Conservation (phyloP, 805 yeast species). For the Ogataea ramenticola region DNA sequence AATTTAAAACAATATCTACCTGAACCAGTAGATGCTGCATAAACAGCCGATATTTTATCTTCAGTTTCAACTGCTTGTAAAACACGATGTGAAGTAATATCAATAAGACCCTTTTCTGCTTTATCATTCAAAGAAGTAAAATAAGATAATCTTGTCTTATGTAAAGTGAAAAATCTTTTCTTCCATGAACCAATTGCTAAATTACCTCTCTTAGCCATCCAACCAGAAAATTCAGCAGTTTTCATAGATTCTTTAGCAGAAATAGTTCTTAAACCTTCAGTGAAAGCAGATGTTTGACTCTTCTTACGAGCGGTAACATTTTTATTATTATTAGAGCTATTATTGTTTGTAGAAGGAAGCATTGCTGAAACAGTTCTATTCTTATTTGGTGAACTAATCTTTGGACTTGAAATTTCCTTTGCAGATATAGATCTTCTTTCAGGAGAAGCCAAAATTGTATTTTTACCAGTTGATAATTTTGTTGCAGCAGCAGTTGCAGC, state of each 20-base stretch:
- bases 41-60: conserved; percentile 71
- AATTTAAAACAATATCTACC: conserved; percentile 92
- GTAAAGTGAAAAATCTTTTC: conserved; percentile 75
- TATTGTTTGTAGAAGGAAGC: conserved; percentile 18
- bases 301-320: conserved; percentile 41
- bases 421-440: conserved; percentile 48
- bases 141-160: conserved; percentile 89
- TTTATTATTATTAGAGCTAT: conserved; percentile 37
- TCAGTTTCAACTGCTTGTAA: conserved; percentile 71
- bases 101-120: conserved; percentile 87
- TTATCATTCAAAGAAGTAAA: conserved; percentile 72
- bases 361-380: conserved; percentile 37
- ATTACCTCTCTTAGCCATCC: conserved; percentile 93
- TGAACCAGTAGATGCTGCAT: conserved; percentile 89
- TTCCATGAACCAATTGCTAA: conserved; percentile 88
- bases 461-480: neutral
- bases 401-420: conserved; percentile 28
- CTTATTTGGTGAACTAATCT: conserved; percentile 12
- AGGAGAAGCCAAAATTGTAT: conserved; percentile 12
- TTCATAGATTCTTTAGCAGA: conserved; percentile 74
- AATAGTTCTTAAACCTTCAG: conserved; percentile 77
- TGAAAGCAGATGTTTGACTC: conserved; percentile 69
- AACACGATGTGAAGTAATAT: conserved; percentile 91
- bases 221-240: conserved; percentile 75
- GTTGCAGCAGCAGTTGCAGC: conserved; percentile 2